phyloP scores from a whole-genome alignment of 1,284 basidiomycete genomes.

The Apiotrichum mycotoxinovorans region DNA sequence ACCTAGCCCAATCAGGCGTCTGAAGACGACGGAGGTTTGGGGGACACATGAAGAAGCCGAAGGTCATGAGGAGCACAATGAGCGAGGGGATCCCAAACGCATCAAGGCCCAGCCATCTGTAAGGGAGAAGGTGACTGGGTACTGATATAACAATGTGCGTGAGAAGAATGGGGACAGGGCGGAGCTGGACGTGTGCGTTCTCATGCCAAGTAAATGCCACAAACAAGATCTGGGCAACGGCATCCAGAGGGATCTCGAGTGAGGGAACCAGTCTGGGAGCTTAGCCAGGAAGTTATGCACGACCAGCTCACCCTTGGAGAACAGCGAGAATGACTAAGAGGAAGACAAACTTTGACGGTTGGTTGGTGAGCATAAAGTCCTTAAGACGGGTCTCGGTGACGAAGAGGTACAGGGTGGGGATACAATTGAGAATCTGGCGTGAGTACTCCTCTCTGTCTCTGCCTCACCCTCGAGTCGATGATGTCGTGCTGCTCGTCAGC shows the following conservation, averaged over 20 bases:
- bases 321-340: conserved; percentile 25
- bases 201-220: conserved; percentile 31
- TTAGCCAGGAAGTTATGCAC: not conserved
- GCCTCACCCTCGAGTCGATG: conserved; percentile 23
- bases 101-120: not conserved
- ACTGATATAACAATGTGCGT: not conserved
- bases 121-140: not conserved
- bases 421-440: conserved; percentile 26
- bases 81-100: not conserved
- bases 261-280: conserved; percentile 29
- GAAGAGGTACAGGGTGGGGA: conserved; percentile 31
- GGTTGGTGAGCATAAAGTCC: conserved; percentile 16
- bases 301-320: conserved; percentile 29
- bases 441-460: not conserved
- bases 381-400: conserved; percentile 25
- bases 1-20: too few relatives aligned
- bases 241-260: conserved; percentile 29
- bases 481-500: conserved; percentile 22
- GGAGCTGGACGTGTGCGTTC: not conserved
- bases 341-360: conserved; percentile 31
- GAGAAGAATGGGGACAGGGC: not conserved
- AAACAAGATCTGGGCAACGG: conserved; percentile 22
- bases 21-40: too few relatives aligned
- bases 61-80: not conserved
- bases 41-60: too few relatives aligned